Evolutionary conservation across 2,329 filamentous ascomycete genomes (phyloP), one percentile per base, ranked within the genome.

Genomic region (Ophiostoma quercus): DNA sequence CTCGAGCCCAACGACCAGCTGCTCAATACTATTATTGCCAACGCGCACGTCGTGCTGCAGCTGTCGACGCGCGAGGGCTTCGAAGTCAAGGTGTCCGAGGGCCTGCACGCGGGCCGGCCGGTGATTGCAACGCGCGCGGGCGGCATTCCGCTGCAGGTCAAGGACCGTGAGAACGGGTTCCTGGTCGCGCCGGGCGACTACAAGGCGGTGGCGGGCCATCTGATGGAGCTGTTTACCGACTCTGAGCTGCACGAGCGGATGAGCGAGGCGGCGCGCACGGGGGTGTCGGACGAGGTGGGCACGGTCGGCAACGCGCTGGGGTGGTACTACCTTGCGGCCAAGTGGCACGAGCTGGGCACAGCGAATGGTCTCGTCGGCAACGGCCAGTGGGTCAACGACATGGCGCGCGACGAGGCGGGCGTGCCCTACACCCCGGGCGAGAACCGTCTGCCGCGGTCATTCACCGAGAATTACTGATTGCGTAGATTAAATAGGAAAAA

Each of bases 11-110:
- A 89, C 12, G 92, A 95, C 75, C 92, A 95, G 78, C 83, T 93
- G 25, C 86, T 95, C 74, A 94, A 95, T 78, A 87, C 88, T 0
- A 81, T 95, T 60, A 84, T 95, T 72, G 87, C 88, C 51, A 89
- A 90, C 67, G 88, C 90, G 0, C 86, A 89, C 70, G 86, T 93
- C 8, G 89, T 89, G 0, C 84, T 95, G 8, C 92, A 95, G 78
- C 86, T 95, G 6, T 94, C 90, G 2, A 93, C 89, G 0, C 86
- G 90, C 47, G 92, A 95, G 77, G 91, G 92, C 0, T 95, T 95
- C 74, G 92, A 95, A 78, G 89, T 95, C 74, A 95, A 95, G 79
- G 91, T 95, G 5, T 92, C 90, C 0, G 92, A 95, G 79, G 91
- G 90, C 0, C 82, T 94, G 29, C 91, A 94, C 76, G 92, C 92